phyloP scores from a whole-genome alignment of 805 yeast genomes.

The Lachancea nothofagi region DNA sequence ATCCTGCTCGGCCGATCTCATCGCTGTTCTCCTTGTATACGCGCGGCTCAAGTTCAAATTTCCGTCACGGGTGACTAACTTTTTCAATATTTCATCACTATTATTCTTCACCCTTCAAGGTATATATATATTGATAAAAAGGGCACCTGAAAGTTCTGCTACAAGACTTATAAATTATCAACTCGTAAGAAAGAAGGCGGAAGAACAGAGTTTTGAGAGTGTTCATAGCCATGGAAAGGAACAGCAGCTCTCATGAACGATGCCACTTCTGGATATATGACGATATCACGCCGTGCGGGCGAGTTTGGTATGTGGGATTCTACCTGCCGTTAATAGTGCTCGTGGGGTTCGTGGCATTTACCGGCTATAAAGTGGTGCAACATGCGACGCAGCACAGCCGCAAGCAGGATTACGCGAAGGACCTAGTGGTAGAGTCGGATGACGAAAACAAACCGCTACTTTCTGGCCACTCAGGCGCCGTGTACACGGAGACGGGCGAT shows the following conservation, averaged over 20 bases:
- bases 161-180: too few relatives aligned
- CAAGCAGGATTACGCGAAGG: conserved; percentile 18
- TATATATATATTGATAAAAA: too few relatives aligned
- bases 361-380: conserved; percentile 14
- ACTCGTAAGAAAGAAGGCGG: neutral
- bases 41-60: neutral
- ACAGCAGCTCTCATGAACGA: neutral
- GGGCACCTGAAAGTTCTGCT: too few relatives aligned
- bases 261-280: conserved; percentile 50
- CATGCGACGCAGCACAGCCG: conserved; percentile 19
- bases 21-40: neutral
- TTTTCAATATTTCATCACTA: neutral
- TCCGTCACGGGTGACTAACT: too few relatives aligned
- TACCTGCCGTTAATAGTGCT: conserved; percentile 22
- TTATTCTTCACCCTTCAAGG: too few relatives aligned
- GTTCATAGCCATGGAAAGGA: conserved; percentile 2
- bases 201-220: neutral
- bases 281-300: conserved; percentile 51
- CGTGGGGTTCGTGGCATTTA: conserved; percentile 7
- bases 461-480: conserved; percentile 10
- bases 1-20: conserved; percentile 1
- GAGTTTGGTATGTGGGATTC: conserved; percentile 37
- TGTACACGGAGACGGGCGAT: conserved; percentile 11
- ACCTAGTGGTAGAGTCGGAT: conserved; percentile 13
- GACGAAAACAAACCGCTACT: conserved; percentile 23